These are phyloP conservation scores for Candida lessepsii DNA, from an alignment of 805 yeast genomes.

Conservation along the genomic window DNA sequence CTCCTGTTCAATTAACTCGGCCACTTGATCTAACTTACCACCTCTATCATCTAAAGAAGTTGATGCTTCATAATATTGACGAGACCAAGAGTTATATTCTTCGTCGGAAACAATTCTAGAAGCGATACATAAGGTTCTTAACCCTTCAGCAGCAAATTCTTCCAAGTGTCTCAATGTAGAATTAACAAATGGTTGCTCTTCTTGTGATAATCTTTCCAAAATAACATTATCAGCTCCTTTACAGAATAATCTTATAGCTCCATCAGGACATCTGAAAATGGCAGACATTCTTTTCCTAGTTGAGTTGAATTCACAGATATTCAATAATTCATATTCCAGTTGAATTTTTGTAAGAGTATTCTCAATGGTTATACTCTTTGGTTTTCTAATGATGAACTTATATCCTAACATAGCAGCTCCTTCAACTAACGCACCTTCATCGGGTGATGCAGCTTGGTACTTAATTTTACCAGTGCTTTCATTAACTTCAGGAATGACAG, in stretches of 20 bases:
- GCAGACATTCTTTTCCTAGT: constrained; percentile 98
- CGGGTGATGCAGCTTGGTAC: constrained; percentile 99
- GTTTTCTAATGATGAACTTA: constrained; percentile 79
- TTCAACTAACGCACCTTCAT: constrained; percentile 96
- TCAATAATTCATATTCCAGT: constrained; percentile 71
- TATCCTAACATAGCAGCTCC: constrained; percentile 93
- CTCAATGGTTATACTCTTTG: constrained; percentile 72
- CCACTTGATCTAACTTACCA: constrained; percentile 78
- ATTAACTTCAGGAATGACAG: constrained; percentile 89
- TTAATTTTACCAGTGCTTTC: constrained; percentile 62
- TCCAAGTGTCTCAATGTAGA: constrained; percentile 85
- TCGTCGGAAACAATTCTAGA: constrained; percentile 73
- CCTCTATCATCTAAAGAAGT: constrained; percentile 75
- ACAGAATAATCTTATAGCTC: constrained; percentile 80
- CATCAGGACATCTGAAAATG: constrained; percentile 91
- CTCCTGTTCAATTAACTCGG: constrained; percentile 81
- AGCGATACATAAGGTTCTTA: constrained; percentile 92
- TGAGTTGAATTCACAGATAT: constrained; percentile 94
- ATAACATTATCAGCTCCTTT: constrained; percentile 99
- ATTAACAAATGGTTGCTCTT: constrained; percentile 73
- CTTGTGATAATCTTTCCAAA: constrained; percentile 70
- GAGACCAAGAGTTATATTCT: constrained; percentile 74
- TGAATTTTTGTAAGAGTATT: constrained; percentile 43
- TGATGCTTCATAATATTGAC: constrained; percentile 71
- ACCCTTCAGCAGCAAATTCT: constrained; percentile 95